Base-by-base conservation (phyloP, 306 rosid species). In the Vicia villosa region DNA sequence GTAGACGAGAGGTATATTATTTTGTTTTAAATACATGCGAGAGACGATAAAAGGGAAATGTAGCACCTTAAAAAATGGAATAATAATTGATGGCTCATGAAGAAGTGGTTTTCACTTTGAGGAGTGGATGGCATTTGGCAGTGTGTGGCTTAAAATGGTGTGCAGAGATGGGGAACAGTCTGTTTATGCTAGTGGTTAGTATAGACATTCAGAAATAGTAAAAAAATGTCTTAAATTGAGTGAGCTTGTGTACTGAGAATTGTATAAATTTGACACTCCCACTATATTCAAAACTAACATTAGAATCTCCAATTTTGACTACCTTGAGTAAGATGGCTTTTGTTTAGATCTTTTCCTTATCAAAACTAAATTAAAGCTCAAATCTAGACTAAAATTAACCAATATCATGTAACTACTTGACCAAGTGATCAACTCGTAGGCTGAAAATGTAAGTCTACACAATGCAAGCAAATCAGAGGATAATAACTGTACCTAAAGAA, bases 401-500 rank as follows among this genome's bases (percentile, higher is more conserved):
- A 45, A 55, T 30, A 54, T 21, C 57, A 70, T 24, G 32, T 55
- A 45, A 63, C 34, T 47, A 64, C 36, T 36, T 62, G 47, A 62
- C 40, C 26, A 13, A 36, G 42, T 46, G 60, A 59, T 63, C 49
- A 56, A 54, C 41, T 20, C 8, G 36, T 20, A 52, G 24, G 58
- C 20, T 13, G 54, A 26, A 76, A 60, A 77, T 43, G 54, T 41
- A 30, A 34, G 42, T n/a, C 56, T 24, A 28, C 43, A 67, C 8
- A 0, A 76, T 52, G 38, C 63, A 45, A 51, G 49, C 58, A 70
- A 64, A 28, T 36, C 36, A 69, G 63, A 26, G 45, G 62, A n/a
- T 32, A 59, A 49, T 43, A 59, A 36, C 30, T 30, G 68, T 83
- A 94, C 97, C 98, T 88, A 83, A 88, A 94, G 88, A 94, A 94